Evolutionary conservation across 345 rosid species (phyloP).

Genomic region (Eutrema yunnanense): DNA sequence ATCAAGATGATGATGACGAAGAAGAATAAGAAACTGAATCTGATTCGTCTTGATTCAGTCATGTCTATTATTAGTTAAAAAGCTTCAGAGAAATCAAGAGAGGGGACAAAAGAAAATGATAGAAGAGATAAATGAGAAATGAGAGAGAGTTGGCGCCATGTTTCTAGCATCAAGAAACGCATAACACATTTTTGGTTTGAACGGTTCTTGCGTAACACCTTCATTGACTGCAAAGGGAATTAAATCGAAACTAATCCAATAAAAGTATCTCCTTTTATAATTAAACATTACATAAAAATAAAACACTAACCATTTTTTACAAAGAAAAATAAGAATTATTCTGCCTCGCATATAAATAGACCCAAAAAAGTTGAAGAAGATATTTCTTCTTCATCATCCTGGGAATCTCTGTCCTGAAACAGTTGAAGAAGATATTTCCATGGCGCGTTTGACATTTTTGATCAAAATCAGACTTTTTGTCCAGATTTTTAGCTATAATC

Average conservation of each 20-base stretch:
- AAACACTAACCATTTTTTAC: neutral
- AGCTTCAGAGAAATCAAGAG: neutral
- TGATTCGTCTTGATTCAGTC: constrained; percentile 23
- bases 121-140: neutral
- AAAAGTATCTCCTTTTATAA: neutral
- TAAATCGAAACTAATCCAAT: neutral
- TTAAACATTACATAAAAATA: neutral
- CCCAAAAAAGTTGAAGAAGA: constrained; percentile 53
- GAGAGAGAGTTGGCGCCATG: constrained; percentile 23
- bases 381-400: no score
- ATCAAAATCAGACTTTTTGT: neutral
- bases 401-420: constrained; percentile 80
- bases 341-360: neutral
- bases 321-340: neutral
- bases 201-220: constrained; percentile 16
- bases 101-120: neutral
- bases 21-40: neutral
- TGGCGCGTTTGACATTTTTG: constrained; percentile 45
- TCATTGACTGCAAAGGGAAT: neutral
- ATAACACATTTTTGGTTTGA: neutral
- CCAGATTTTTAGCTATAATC: neutral
- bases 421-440: constrained; percentile 74
- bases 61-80: neutral
- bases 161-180: constrained; percentile 10
- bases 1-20: constrained; percentile 23